Evolutionary conservation across 192 early-diverging fungal species (phyloP).

Genomic region (Geranomyces michiganensis): DNA sequence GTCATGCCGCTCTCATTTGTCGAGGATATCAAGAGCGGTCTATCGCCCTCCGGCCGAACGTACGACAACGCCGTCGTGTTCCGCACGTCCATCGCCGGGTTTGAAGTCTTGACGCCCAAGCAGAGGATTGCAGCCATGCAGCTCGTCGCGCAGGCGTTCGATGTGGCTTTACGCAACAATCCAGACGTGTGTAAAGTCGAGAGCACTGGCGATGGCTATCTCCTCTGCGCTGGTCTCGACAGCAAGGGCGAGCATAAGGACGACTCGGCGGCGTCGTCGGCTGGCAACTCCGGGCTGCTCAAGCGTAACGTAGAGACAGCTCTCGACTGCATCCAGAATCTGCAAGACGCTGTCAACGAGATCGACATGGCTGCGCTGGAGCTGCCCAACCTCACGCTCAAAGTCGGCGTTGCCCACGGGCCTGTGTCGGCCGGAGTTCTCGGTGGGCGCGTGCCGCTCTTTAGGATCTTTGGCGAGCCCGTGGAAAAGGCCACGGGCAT

Average conservation of each 20-base stretch:
- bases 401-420: constrained; percentile 42
- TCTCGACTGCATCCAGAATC: constrained; percentile 33
- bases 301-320: constrained; percentile 2
- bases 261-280: no score
- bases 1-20: constrained; percentile 34
- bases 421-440: constrained; percentile 43
- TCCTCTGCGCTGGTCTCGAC: constrained; percentile 38
- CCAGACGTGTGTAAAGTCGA: constrained; percentile 46
- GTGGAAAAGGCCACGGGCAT: constrained; percentile 35
- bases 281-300: not conserved
- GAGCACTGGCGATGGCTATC: constrained; percentile 41
- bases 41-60: constrained; percentile 14
- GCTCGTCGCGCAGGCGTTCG: constrained; percentile 33
- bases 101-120: constrained; percentile 17
- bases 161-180: constrained; percentile 25
- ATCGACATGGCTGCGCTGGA: constrained; percentile 12
- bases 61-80: constrained; percentile 31
- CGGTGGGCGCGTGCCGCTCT: constrained; percentile 41
- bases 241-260: not conserved
- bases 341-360: constrained; percentile 8
- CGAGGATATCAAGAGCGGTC: constrained; percentile 19
- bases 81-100: constrained; percentile 39
- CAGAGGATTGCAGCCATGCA: constrained; percentile 39
- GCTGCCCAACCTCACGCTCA: constrained; percentile 17
- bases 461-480: constrained; percentile 42